Conservation (phyloP, 1,284 basidiomycete species). For the Ustilago esculenta region DNA sequence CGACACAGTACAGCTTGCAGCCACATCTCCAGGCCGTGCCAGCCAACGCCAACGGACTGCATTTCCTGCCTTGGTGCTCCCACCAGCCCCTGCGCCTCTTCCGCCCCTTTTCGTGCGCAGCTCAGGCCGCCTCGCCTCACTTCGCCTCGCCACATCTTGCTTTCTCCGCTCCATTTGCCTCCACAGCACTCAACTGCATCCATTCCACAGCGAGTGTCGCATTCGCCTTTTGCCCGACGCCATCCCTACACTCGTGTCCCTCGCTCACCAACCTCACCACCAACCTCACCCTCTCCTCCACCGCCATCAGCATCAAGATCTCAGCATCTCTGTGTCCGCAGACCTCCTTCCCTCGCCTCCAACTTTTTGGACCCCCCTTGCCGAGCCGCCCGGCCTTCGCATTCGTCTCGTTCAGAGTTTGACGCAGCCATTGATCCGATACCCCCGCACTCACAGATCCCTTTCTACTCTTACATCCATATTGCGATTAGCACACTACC, state of each 20-base stretch:
- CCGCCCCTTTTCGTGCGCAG: conserved; percentile 7
- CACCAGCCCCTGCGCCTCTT: conserved; percentile 12
- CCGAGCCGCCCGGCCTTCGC: neutral
- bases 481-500: too few species aligned
- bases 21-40: too few species aligned
- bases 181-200: conserved; percentile 1
- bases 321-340: too few species aligned
- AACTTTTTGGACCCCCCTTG: neutral
- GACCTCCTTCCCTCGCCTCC: neutral
- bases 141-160: neutral
- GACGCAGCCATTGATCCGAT: neutral
- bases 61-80: neutral
- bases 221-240: neutral
- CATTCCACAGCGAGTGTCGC: too few species aligned
- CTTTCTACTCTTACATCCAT: too few species aligned
- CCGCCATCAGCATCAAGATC: neutral
- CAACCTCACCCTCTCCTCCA: neutral
- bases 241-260: neutral
- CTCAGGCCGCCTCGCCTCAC: too few species aligned
- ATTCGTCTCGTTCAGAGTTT: neutral
- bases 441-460: conserved; percentile 1
- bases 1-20: too few species aligned
- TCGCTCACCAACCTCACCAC: neutral
- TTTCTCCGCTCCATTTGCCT: neutral
- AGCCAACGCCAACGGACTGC: neutral